phyloP scores from a whole-genome alignment of 352 stramenopile species.

The Aphanomyces invadans region DNA sequence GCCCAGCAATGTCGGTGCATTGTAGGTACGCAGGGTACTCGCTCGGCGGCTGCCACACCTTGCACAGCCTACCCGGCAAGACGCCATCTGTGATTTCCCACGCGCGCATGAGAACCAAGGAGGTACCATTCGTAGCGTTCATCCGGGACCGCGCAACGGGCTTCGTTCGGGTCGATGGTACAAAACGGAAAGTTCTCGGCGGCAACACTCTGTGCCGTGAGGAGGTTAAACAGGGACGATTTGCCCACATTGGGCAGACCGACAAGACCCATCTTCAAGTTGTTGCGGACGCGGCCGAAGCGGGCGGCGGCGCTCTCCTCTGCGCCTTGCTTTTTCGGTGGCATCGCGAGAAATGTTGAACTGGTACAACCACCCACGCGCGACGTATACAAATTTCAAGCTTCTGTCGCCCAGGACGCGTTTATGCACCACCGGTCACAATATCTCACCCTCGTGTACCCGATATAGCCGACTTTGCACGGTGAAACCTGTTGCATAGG shows the following conservation, averaged over 20 bases:
- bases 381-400: slow-evolving; percentile 5
- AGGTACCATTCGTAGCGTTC: slow-evolving; percentile 24
- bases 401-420: not conserved
- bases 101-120: slow-evolving; percentile 13
- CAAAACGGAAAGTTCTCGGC: slow-evolving; percentile 27
- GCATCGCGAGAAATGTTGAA: slow-evolving; percentile 1
- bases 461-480: too few relatives aligned
- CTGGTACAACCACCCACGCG: not conserved
- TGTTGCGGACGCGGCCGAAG: slow-evolving; percentile 79
- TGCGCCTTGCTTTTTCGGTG: slow-evolving; percentile 12
- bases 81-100: slow-evolving; percentile 11
- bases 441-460: not conserved
- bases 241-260: slow-evolving; percentile 88
- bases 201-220: slow-evolving; percentile 31
- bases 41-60: slow-evolving; percentile 24
- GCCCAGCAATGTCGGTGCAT: slow-evolving; percentile 36
- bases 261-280: slow-evolving; percentile 65
- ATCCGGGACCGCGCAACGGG: slow-evolving; percentile 17
- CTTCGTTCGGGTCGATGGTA: slow-evolving; percentile 26
- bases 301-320: slow-evolving; percentile 26
- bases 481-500: too few relatives aligned
- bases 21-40: slow-evolving; percentile 29
- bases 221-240: slow-evolving; percentile 89
- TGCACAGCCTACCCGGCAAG: slow-evolving; percentile 14
- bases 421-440: not conserved